Evolutionary conservation across 306 rosid species (phyloP).

Genomic region (Geum urbanum): DNA sequence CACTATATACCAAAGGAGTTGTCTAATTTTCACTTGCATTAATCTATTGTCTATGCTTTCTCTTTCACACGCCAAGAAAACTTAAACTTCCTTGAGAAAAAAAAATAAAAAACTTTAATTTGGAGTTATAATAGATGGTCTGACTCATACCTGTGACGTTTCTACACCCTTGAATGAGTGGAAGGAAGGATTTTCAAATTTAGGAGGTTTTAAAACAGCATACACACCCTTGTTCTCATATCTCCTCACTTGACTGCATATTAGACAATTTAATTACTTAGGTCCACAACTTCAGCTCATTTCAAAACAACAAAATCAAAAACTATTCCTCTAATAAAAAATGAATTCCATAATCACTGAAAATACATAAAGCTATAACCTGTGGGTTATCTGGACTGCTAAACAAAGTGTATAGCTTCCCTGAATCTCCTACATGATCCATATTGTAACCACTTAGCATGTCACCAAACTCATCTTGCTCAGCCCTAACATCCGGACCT

Average conservation of each 20-base stretch:
- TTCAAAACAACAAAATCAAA: neutral
- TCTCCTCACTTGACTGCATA: conserved; percentile 58
- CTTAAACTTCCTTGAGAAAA: no score
- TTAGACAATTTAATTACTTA: conserved; percentile 17
- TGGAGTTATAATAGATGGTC: neutral
- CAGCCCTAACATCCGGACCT: conserved; percentile 84
- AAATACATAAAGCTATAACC: conserved; percentile 46
- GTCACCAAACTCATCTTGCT: conserved; percentile 63
- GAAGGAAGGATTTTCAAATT: conserved; percentile 69
- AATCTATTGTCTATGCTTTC: conserved; percentile 15
- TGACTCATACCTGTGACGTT: conserved; percentile 52
- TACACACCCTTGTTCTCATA: conserved; percentile 76
- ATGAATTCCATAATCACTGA: neutral
- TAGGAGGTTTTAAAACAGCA: conserved; percentile 63
- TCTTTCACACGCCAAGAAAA: conserved; percentile 11
- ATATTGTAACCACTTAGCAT: conserved; percentile 69
- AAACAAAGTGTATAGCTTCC: conserved; percentile 77
- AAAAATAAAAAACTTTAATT: neutral
- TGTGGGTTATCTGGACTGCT: conserved; percentile 83
- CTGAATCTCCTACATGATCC: conserved; percentile 77
- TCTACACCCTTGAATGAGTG: conserved; percentile 63
- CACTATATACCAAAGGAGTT: neutral
- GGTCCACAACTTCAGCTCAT: neutral
- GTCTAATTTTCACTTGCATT: neutral
- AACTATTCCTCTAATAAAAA: neutral